phyloP scores from a whole-genome alignment of 164 flowering plant genomes.

The Tinospora cordifolia region DNA sequence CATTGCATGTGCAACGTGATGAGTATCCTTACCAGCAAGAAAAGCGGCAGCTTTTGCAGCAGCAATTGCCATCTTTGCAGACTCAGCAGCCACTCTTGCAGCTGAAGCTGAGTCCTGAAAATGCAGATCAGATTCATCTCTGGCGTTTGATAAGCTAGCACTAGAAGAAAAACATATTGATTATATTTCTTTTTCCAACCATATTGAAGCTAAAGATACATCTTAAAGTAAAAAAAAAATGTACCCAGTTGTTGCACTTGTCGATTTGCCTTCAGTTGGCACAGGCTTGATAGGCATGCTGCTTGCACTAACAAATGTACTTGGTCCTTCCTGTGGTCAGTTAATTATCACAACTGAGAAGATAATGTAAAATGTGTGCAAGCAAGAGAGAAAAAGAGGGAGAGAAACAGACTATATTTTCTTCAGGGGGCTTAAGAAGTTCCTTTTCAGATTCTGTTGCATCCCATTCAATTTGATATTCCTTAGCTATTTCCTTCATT shows the following conservation, averaged over 20 bases:
- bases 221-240: too few relatives aligned
- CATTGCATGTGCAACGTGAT: conserved; percentile 13
- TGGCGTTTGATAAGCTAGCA: conserved; percentile 20
- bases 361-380: not conserved
- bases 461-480: conserved; percentile 85
- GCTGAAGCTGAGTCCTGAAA: conserved; percentile 61
- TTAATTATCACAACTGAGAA: not conserved
- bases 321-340: conserved; percentile 64
- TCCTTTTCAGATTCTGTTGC: conserved; percentile 74
- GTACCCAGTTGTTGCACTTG: conserved; percentile 36
- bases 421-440: conserved; percentile 90
- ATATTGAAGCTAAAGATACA: not conserved
- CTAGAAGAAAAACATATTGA: not conserved
- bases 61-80: conserved; percentile 71
- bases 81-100: conserved; percentile 78
- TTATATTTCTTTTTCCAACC: not conserved
- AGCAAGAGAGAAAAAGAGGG: conserved; percentile 14
- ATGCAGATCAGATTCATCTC: conserved; percentile 20
- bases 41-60: conserved; percentile 85
- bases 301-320: conserved; percentile 58
- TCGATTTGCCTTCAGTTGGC: conserved; percentile 23
- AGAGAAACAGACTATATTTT: conserved; percentile 47
- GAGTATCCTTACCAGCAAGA: conserved; percentile 42
- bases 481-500: conserved; percentile 97
- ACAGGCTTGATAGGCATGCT: conserved; percentile 55